Evolutionary conservation across 768 basidiomycete genomes (phyloP).

Genomic region (Boletus pseudo-olivaceus): DNA sequence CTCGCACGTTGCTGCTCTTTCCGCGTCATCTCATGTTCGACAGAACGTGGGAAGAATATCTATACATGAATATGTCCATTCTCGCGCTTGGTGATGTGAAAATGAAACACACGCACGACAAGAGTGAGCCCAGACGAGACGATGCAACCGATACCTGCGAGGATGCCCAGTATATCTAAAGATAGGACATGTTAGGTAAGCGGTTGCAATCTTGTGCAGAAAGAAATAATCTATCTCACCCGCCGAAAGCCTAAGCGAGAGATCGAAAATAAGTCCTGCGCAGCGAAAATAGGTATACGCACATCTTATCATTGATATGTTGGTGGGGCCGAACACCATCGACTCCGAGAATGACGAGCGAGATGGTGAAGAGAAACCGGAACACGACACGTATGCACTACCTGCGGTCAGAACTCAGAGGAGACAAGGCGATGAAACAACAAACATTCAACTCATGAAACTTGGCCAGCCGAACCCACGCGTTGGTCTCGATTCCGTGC

Average conservation of each 20-base stretch:
- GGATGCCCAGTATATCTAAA: conserved; percentile 55
- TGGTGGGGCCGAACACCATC: conserved; percentile 64
- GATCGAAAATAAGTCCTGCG: not conserved
- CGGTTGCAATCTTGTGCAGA: too few species aligned
- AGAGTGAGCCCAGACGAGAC: conserved; percentile 75
- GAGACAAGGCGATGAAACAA: not conserved
- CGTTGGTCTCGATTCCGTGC: conserved; percentile 61
- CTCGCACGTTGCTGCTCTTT: conserved; percentile 40
- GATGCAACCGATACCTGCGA: conserved; percentile 55
- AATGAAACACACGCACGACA: conserved; percentile 41
- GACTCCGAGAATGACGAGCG: conserved; percentile 60
- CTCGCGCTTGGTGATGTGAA: too few species aligned
- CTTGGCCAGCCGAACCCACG: conserved; percentile 69
- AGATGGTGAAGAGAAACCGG: conserved; percentile 67
- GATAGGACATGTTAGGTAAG: not conserved
- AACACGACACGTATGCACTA: conserved; percentile 70
- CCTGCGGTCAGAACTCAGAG: not conserved
- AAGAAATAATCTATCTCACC: conserved; percentile 9
- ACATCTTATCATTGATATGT: conserved; percentile 63
- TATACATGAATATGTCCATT: conserved; percentile 23
- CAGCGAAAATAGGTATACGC: conserved; percentile 1
- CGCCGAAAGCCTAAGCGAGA: conserved; percentile 23
- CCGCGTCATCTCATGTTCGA: conserved; percentile 58
- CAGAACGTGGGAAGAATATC: conserved; percentile 84
- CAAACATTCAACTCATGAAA: conserved; percentile 82